These are phyloP conservation scores for Coniferiporia sulphurascens DNA, from an alignment of 1,284 basidiomycete genomes.

Conservation along the genomic window DNA sequence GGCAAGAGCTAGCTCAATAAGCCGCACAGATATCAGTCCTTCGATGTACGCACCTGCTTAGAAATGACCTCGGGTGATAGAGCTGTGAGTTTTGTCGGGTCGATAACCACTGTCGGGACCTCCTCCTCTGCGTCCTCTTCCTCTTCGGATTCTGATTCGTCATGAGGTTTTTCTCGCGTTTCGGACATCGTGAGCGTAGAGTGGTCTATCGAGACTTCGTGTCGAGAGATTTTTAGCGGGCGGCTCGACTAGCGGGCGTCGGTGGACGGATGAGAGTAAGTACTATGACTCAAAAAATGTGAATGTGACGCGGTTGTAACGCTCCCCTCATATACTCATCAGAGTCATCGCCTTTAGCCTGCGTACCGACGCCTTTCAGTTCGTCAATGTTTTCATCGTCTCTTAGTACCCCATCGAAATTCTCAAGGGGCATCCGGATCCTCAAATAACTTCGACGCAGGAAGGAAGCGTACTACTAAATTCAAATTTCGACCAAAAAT, in stretches of 20 bases:
- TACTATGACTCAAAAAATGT: neutral
- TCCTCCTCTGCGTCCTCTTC: constrained; percentile 47
- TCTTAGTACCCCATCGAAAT: too few species aligned
- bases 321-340: neutral
- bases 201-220: too few species aligned
- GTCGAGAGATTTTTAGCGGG: neutral
- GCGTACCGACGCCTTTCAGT: too few species aligned
- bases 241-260: too few species aligned
- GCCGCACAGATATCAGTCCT: neutral
- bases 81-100: constrained; percentile 80
- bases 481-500: too few species aligned
- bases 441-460: too few species aligned
- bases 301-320: neutral
- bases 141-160: constrained; percentile 67
- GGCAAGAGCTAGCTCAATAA: neutral
- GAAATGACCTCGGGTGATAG: constrained; percentile 95
- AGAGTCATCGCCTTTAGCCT: too few species aligned
- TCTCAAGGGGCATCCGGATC: too few species aligned
- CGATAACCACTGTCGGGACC: constrained; percentile 65
- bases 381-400: too few species aligned
- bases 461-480: too few species aligned
- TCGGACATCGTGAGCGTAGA: constrained; percentile 30
- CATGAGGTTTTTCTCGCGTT: constrained; percentile 52
- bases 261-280: neutral
- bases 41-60: constrained; percentile 76